Conservation (phyloP, 1,284 basidiomycete species). For the Lentinus polychrous region DNA sequence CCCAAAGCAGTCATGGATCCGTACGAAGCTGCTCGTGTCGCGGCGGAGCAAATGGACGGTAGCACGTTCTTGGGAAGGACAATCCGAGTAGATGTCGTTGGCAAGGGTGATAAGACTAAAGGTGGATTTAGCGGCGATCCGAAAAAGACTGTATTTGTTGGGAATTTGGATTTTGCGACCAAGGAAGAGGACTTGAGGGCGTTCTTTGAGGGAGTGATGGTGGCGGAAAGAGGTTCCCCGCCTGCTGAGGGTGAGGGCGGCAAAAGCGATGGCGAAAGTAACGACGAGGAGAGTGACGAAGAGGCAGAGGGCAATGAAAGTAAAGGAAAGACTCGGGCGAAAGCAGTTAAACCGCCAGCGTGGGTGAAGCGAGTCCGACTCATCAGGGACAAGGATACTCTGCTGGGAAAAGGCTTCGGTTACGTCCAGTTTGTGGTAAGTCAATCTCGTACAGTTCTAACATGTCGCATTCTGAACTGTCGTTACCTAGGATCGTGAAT, state of each 20-base stretch:
- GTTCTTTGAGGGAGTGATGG: conserved; percentile 81
- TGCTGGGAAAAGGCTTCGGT: conserved; percentile 96
- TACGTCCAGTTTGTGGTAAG: conserved; percentile 86
- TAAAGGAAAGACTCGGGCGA: background rate
- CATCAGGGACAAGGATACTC: conserved; percentile 87
- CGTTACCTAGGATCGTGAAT: conserved; percentile 65
- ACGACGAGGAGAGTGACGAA: conserved; percentile 19
- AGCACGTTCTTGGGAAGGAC: conserved; percentile 70
- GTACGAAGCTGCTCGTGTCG: conserved; percentile 60
- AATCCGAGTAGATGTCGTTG: conserved; percentile 68
- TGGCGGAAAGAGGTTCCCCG: conserved; percentile 63
- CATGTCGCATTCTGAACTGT: conserved; percentile 6
- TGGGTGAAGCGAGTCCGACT: conserved; percentile 89
- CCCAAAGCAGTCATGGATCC: conserved; percentile 54
- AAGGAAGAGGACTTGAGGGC: conserved; percentile 85
- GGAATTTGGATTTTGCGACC: conserved; percentile 88
- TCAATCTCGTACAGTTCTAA: conserved; percentile 13
- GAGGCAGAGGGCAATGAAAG: conserved; percentile 11
- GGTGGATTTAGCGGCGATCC: conserved; percentile 44
- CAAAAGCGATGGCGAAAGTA: conserved; percentile 20
- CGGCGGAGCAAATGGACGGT: conserved; percentile 64
- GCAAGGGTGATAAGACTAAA: conserved; percentile 26
- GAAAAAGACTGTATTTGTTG: conserved; percentile 86
- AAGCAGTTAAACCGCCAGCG: conserved; percentile 25
- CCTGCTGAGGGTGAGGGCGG: conserved; percentile 19